These are phyloP conservation scores for Arabis alpina DNA, from an alignment of 345 rosid species.

Conservation along the genomic window DNA sequence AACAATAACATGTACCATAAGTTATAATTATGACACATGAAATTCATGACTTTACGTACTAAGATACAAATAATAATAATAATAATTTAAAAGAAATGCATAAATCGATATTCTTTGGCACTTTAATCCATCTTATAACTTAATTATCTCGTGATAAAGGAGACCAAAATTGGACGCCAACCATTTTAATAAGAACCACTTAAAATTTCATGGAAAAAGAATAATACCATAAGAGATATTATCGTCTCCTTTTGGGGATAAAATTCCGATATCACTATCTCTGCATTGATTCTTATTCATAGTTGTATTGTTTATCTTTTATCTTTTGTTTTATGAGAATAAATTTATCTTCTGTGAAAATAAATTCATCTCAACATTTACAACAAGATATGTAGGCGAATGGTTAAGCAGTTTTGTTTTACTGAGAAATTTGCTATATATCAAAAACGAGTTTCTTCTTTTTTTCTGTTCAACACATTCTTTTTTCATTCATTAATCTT, in stretches of 20 bases:
- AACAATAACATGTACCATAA: too few species aligned
- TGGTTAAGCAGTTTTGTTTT: too few species aligned
- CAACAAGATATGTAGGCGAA: too few species aligned
- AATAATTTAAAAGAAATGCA: conserved; percentile 3
- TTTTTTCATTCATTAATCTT: too few species aligned
- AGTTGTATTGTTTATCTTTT: neutral
- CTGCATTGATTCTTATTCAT: conserved; percentile 37
- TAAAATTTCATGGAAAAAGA: conserved; percentile 33
- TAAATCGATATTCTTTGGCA: conserved; percentile 23
- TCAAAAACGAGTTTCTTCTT: too few species aligned
- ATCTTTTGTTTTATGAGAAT: too few species aligned
- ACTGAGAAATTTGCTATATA: too few species aligned
- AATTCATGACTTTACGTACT: too few species aligned
- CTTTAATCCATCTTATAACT: conserved; percentile 25
- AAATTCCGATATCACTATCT: conserved; percentile 39
- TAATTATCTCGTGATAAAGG: conserved; percentile 34
- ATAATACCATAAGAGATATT: conserved; percentile 31
- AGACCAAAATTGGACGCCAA: conserved; percentile 33
- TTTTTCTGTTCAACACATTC: too few species aligned
- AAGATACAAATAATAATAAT: neutral
- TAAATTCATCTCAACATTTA: too few species aligned
- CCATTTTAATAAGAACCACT: conserved; percentile 31
- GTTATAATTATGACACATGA: too few species aligned
- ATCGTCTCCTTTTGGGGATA: conserved; percentile 34
- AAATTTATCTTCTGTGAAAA: too few species aligned